Evolutionary conservation across 169 alveolate genomes (phyloP).

Genomic region (Plasmodium chabaudi): DNA sequence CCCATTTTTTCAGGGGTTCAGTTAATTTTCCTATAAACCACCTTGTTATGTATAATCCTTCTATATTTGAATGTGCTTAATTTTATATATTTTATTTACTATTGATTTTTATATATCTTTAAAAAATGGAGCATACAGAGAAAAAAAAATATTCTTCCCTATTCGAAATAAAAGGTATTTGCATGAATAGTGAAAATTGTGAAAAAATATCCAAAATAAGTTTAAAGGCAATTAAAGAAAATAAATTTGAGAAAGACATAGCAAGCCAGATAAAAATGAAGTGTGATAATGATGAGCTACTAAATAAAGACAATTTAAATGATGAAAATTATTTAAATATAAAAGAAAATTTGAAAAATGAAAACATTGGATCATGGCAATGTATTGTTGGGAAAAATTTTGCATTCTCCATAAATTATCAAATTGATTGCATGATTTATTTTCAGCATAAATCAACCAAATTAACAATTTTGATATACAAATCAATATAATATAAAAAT

Average conservation of each 20-base stretch:
- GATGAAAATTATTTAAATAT: conserved; percentile 25
- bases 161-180: conserved; percentile 69
- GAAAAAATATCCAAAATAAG: conserved; percentile 59
- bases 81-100: too few species aligned
- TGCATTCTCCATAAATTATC: conserved; percentile 72
- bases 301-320: conserved; percentile 61
- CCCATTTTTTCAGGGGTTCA: too few species aligned
- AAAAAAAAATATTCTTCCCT: conserved; percentile 57
- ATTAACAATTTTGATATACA: conserved; percentile 49
- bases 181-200: conserved; percentile 70
- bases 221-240: conserved; percentile 66
- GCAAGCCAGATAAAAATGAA: conserved; percentile 72
- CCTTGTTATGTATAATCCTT: too few species aligned
- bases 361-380: conserved; percentile 75
- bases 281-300: conserved; percentile 69
- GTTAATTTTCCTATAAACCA: too few species aligned
- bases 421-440: conserved; percentile 61
- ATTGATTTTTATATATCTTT: too few species aligned
- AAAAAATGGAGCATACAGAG: conserved; percentile 27
- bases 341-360: conserved; percentile 52
- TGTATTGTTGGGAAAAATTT: conserved; percentile 74
- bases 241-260: conserved; percentile 69
- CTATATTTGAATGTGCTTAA: too few species aligned
- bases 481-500: conserved; percentile 15
- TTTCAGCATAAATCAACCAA: conserved; percentile 56